Evolutionary conservation across 164 flowering plant species (phyloP).

Genomic region (Litsea cubeba): DNA sequence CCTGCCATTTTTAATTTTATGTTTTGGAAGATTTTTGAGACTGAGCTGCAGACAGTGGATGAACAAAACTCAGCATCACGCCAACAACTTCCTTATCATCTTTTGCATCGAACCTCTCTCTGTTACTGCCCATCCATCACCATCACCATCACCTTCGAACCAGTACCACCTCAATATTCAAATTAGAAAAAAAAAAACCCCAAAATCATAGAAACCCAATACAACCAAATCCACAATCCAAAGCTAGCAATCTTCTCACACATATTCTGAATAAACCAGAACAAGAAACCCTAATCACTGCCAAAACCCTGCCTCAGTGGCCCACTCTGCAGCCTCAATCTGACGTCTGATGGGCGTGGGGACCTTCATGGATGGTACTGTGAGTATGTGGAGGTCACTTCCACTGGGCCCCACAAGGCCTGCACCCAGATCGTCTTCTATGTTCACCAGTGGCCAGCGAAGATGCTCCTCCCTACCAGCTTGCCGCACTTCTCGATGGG

Average conservation of each 20-base stretch:
- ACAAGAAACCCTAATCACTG: neutral
- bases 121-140: conserved; percentile 12
- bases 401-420: too few species aligned
- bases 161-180: conserved; percentile 4
- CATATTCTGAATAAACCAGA: neutral
- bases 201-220: neutral
- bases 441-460: too few species aligned
- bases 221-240: neutral
- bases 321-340: too few species aligned
- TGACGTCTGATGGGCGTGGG: too few species aligned
- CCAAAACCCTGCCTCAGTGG: too few species aligned
- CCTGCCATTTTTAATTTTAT: too few species aligned
- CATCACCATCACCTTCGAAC: neutral
- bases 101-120: conserved; percentile 4
- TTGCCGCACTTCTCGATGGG: too few species aligned
- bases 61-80: conserved; percentile 18
- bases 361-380: too few species aligned
- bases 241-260: neutral
- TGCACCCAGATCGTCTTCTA: too few species aligned
- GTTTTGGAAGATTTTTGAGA: too few species aligned
- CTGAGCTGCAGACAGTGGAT: conserved; percentile 5
- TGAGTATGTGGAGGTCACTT: too few species aligned
- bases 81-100: conserved; percentile 12
- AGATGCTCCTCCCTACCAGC: too few species aligned
- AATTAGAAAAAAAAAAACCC: neutral